Conservation (phyloP, 257 asterid genomes). For the Osmanthus fragrans region DNA sequence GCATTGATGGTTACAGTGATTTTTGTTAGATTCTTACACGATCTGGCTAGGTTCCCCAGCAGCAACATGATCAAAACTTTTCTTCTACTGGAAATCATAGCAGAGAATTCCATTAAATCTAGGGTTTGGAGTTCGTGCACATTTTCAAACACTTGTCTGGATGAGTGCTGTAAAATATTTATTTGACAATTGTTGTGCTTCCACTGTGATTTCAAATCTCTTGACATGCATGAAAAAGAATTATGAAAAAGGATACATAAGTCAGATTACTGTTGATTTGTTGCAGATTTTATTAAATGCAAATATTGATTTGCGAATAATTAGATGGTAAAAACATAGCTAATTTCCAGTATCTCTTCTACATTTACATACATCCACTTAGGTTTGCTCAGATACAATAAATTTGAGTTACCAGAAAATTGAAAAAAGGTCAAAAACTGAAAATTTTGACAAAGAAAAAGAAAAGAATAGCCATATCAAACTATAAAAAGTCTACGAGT, state of each 20-base stretch:
- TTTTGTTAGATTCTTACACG: background rate
- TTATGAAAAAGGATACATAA: too few relatives aligned
- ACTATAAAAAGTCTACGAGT: too few relatives aligned
- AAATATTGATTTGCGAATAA: too few relatives aligned
- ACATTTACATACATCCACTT: too few relatives aligned
- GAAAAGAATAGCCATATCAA: background rate
- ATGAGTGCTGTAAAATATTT: background rate
- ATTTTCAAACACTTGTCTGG: background rate
- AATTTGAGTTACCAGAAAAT: background rate
- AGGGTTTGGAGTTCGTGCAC: background rate
- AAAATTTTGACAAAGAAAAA: background rate
- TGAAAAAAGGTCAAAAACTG: background rate
- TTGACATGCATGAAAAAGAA: too few relatives aligned
- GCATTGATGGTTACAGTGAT: background rate
- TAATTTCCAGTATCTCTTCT: too few relatives aligned
- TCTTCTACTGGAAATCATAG: background rate
- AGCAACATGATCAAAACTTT: background rate
- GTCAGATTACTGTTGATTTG: too few relatives aligned
- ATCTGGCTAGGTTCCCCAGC: background rate
- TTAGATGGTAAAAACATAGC: too few relatives aligned
- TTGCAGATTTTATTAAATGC: too few relatives aligned
- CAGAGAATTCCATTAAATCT: background rate
- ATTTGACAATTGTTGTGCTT: background rate
- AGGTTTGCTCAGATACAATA: background rate
- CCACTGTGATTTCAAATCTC: too few relatives aligned